Evolutionary conservation across 2,329 filamentous ascomycete genomes (phyloP).

Genomic region (Stemphylium lycopersici): DNA sequence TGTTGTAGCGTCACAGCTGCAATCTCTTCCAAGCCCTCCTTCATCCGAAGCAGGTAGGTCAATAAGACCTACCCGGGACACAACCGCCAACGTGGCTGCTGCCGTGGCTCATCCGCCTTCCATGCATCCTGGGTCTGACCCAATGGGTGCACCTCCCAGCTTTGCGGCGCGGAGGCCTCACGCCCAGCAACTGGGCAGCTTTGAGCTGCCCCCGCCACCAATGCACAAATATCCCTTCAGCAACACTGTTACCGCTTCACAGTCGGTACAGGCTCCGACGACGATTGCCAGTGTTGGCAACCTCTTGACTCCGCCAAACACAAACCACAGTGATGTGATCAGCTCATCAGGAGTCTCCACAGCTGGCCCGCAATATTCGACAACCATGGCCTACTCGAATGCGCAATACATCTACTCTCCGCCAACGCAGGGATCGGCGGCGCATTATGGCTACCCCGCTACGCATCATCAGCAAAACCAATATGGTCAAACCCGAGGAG

Average conservation of each 20-base stretch:
- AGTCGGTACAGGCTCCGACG: constrained; percentile 55
- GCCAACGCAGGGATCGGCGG: constrained; percentile 60
- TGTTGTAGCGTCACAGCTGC: constrained; percentile 48
- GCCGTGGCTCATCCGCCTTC: constrained; percentile 65
- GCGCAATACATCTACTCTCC: constrained; percentile 67
- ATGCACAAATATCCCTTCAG: constrained; percentile 60
- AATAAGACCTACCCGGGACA: constrained; percentile 49
- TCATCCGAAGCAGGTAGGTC: constrained; percentile 51
- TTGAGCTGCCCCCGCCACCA: constrained; percentile 68
- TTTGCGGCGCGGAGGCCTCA: constrained; percentile 74
- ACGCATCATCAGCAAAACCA: constrained; percentile 41
- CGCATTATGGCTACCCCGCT: constrained; percentile 61
- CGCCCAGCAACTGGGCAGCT: constrained; percentile 70
- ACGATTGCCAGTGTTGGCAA: constrained; percentile 63
- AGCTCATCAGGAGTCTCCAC: constrained; percentile 67
- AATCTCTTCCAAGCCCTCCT: constrained; percentile 50
- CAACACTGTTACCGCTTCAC: constrained; percentile 49
- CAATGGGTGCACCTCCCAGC: constrained; percentile 67
- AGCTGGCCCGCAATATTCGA: constrained; percentile 62
- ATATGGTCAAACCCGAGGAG: constrained; percentile 44
- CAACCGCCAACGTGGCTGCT: constrained; percentile 67
- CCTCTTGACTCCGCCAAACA: constrained; percentile 67
- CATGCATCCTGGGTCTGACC: constrained; percentile 67
- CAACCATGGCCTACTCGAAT: constrained; percentile 64
- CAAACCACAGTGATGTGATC: constrained; percentile 65